Percentiles rank a stretch among this genome's conserved stretches.
Evolutionary conservation across 179 eudicot species (phyloP).

Genomic region (Silene vulgaris): DNA sequence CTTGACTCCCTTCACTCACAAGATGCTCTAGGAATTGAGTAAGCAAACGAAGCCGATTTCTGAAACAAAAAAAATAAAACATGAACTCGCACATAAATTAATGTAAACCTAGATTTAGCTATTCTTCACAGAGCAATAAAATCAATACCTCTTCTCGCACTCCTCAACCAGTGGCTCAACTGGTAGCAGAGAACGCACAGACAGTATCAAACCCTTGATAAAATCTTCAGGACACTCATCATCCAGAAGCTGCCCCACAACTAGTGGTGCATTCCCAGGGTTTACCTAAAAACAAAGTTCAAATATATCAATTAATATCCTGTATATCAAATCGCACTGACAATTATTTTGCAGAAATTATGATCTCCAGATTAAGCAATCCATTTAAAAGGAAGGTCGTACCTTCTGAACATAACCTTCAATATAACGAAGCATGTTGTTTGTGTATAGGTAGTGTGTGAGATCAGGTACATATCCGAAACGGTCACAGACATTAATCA

Average conservation of each 20-base stretch:
- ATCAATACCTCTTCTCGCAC: constrained; percentile 74
- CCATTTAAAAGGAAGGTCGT: neutral
- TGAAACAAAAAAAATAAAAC: constrained; percentile 29
- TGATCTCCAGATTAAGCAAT: constrained; percentile 10
- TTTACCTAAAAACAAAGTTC: constrained; percentile 48
- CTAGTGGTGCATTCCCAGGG: constrained; percentile 88
- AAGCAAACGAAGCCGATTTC: constrained; percentile 86
- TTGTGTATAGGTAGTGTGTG: constrained; percentile 78
- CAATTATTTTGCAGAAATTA: neutral
- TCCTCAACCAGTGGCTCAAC: constrained; percentile 91
- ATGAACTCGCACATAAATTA: constrained; percentile 5
- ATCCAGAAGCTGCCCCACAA: constrained; percentile 88
- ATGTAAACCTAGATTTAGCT: constrained; percentile 13
- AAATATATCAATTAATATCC: neutral
- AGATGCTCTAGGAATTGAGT: constrained; percentile 94
- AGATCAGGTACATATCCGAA: constrained; percentile 90
- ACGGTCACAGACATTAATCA: constrained; percentile 89
- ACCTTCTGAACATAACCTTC: constrained; percentile 99
- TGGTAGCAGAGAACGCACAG: constrained; percentile 89
- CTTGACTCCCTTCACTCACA: constrained; percentile 93
- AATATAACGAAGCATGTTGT: constrained; percentile 88
- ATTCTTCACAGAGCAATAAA: neutral
- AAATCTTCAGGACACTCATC: constrained; percentile 96
- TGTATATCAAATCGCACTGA: neutral
- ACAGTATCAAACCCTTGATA: constrained; percentile 80